These are phyloP conservation scores for Phylloporus arenicola DNA, from an alignment of 768 basidiomycete species.

Conservation along the genomic window DNA sequence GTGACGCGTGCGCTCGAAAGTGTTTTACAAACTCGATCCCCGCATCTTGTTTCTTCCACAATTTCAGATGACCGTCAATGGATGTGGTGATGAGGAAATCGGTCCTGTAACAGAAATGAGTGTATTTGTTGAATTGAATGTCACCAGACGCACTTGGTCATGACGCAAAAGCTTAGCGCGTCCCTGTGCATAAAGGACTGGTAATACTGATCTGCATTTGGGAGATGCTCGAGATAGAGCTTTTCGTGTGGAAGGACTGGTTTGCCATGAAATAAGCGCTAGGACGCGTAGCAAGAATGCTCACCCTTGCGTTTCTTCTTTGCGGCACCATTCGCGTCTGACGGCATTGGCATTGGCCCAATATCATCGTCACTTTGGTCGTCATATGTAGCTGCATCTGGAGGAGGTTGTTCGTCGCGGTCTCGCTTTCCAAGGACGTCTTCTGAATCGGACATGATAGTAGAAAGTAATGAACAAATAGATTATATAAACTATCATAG, in stretches of 20 bases:
- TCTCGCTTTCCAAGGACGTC: constrained; percentile 61
- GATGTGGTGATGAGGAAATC: too few species aligned
- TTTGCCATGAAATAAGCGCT: constrained; percentile 2
- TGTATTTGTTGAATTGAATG: background rate
- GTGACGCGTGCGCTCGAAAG: constrained; percentile 85
- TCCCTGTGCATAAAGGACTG: too few species aligned
- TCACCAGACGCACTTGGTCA: constrained; percentile 67
- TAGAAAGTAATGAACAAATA: background rate
- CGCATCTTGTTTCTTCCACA: constrained; percentile 98
- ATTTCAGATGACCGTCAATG: constrained; percentile 88
- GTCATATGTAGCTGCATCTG: constrained; percentile 22
- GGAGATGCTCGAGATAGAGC: constrained; percentile 88
- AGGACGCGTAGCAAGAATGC: constrained; percentile 13
- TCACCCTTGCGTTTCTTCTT: constrained; percentile 86
- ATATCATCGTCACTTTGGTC: constrained; percentile 71
- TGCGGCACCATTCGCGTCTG: constrained; percentile 29
- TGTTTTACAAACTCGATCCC: constrained; percentile 99
- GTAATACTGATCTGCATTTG: constrained; percentile 88
- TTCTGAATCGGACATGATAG: constrained; percentile 41
- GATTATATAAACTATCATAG: background rate
- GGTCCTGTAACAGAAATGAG: constrained; percentile 50
- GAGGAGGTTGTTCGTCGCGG: constrained; percentile 32
- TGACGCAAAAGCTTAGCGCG: constrained; percentile 81
- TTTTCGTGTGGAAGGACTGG: too few species aligned
- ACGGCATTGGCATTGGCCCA: constrained; percentile 80